Conservation (phyloP, 768 basidiomycete genomes). For the Panellus pusillus region DNA sequence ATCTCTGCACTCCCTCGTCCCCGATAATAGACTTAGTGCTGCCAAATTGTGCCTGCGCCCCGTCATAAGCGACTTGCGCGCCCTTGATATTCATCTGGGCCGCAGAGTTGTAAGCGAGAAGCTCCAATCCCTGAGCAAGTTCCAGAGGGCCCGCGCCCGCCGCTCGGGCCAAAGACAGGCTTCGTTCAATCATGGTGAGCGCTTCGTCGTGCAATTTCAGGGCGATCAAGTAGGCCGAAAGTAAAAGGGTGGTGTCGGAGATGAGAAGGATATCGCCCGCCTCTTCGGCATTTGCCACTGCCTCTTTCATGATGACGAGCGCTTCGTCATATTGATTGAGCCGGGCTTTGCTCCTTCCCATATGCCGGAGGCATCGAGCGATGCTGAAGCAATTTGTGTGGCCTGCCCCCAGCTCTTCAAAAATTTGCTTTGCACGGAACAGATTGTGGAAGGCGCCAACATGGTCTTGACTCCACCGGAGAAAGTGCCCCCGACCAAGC, state of each 20-base stretch:
- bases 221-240: not conserved
- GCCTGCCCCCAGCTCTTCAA: not conserved
- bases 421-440: constrained; percentile 3
- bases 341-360: not conserved
- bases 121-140: no score
- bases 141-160: no score
- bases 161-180: no score
- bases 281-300: not conserved
- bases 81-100: no score
- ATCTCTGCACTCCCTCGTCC: no score
- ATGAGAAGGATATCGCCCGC: not conserved
- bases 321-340: constrained; percentile 3
- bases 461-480: not conserved
- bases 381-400: constrained; percentile 1
- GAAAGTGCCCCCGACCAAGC: constrained; percentile 3
- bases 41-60: not conserved
- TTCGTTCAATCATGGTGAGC: no score
- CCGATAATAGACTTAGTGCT: no score
- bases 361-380: constrained; percentile 8
- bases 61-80: not conserved
- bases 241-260: not conserved
- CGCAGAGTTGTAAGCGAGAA: no score
- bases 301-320: not conserved
- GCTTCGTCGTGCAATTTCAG: not conserved
- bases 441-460: constrained; percentile 3